Evolutionary conservation across 129 eudicot species (phyloP), one percentile per base, ranked within the genome.

Genomic region (Daucus carota): DNA sequence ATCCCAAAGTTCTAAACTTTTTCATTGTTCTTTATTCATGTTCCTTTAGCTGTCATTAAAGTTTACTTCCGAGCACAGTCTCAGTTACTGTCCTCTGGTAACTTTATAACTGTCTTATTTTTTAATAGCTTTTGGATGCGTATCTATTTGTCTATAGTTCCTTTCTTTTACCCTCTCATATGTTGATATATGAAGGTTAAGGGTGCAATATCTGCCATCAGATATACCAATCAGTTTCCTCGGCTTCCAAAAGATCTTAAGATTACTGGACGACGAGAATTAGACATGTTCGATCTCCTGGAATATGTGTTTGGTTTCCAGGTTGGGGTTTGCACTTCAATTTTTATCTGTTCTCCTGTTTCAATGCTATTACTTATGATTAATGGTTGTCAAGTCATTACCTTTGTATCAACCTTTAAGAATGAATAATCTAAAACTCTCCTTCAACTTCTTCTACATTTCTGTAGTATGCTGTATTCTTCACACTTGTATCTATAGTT

Each of bases 241-340:
- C 84, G 88, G 84, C 90, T 95, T 86, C 96, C 96, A 73, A 82
- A 85, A 73, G 78, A 77, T 82, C 78, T 84, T 85, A 87, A 89
- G 82, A 82, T 82, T 80, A 79, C 90, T 82, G 92, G 87, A 78
- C 84, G 77, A 57, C 90, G 97, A 75, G 87, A 81, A 70, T 34
- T 82, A 78, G 99, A 95, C 82, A 95, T 95, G 92, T 95, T 95
- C 83, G 99, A 95, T 85, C 96, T 95, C 73, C 80, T 95, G 84
- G 94, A 95, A 80, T 91, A 82, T 73, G 96, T 95, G 75, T 95
- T 95, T 73, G 99, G 99, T 63, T 95, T 95, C 83, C 99, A 95
- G 99, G 99, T 95, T 77, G 70, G 82, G 15, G 57, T 31, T 44
- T 75, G 75, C 76, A 66, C n/a, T 73, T 63, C 20, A 14, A 10